A percentile compares a stretch with the other conserved stretches of the same genome.
Evolutionary conservation across 257 asterid species (phyloP).

Genomic region (Forsythia viridissima): DNA sequence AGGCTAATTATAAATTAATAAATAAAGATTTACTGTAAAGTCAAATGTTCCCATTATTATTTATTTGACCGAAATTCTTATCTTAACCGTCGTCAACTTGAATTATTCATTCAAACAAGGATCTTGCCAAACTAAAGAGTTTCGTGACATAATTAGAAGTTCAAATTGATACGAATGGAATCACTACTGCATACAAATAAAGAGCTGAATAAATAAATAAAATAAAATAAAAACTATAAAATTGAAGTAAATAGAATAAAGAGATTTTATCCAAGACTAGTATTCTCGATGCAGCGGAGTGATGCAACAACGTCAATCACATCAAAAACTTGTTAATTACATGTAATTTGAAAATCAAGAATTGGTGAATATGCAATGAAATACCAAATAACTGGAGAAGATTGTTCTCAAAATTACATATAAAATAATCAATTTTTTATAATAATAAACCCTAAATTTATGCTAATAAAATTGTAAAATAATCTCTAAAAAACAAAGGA

Average conservation of each 20-base stretch:
- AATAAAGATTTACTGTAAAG: background rate
- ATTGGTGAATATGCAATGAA: background rate
- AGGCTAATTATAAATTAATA: background rate
- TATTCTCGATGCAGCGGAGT: too few relatives aligned
- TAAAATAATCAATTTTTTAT: too few relatives aligned
- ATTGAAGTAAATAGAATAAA: too few relatives aligned
- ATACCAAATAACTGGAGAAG: background rate
- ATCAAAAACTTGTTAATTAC: too few relatives aligned
- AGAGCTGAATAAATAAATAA: too few relatives aligned
- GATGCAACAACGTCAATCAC: too few relatives aligned
- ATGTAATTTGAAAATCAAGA: too few relatives aligned
- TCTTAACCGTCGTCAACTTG: background rate
- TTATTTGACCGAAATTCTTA: background rate
- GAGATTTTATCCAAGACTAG: too few relatives aligned
- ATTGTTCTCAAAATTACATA: too few relatives aligned
- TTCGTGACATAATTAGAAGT: background rate
- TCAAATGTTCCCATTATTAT: background rate
- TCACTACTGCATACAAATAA: background rate
- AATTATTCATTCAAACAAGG: background rate
- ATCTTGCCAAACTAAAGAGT: background rate
- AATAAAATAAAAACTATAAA: too few relatives aligned
- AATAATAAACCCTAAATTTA: background rate
- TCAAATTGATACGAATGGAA: background rate
- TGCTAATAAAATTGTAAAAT: too few relatives aligned
- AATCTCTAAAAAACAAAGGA: background rate